Evolutionary conservation across 2,329 filamentous ascomycete genomes (phyloP).

Genomic region (Arthrobotrys sphaeroides): DNA sequence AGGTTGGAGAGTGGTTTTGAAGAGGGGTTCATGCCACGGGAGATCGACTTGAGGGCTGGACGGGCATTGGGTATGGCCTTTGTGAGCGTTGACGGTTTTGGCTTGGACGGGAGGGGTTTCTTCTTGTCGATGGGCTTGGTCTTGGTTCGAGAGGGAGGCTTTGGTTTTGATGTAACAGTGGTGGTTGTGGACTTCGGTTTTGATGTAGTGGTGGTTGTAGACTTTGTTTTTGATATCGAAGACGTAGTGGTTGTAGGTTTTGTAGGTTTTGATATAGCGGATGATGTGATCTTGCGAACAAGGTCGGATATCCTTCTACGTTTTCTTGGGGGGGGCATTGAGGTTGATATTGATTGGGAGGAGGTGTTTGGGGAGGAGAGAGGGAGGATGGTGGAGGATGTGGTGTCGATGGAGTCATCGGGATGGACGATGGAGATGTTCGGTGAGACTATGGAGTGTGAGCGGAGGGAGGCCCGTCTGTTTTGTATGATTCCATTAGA

Average conservation of each 20-base stretch:
- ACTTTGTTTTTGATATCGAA: not conserved
- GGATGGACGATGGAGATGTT: conserved; percentile 38
- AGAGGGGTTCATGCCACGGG: conserved; percentile 44
- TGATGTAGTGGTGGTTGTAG: conserved; percentile 16
- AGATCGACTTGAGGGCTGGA: conserved; percentile 28
- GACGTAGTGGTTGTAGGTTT: not conserved
- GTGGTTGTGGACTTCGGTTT: not conserved
- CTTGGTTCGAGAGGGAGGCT: not conserved
- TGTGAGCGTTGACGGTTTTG: conserved; percentile 4
- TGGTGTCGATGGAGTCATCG: conserved; percentile 42
- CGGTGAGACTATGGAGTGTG: too few relatives aligned
- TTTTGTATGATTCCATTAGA: not conserved
- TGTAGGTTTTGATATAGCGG: conserved; percentile 16
- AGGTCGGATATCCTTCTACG: conserved; percentile 41
- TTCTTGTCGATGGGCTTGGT: conserved; percentile 18
- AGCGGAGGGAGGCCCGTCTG: conserved; percentile 37
- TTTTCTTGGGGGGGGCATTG: conserved; percentile 23
- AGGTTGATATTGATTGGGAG: not conserved
- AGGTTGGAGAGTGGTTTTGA: not conserved
- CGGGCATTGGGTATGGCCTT: conserved; percentile 3
- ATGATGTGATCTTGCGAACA: conserved; percentile 23
- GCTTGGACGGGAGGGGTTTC: conserved; percentile 7
- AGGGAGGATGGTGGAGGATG: conserved; percentile 38
- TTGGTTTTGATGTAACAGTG: not conserved
- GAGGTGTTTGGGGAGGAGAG: conserved; percentile 42